phyloP scores from a whole-genome alignment of 257 asterid species.

The Orobanche coerulescens region DNA sequence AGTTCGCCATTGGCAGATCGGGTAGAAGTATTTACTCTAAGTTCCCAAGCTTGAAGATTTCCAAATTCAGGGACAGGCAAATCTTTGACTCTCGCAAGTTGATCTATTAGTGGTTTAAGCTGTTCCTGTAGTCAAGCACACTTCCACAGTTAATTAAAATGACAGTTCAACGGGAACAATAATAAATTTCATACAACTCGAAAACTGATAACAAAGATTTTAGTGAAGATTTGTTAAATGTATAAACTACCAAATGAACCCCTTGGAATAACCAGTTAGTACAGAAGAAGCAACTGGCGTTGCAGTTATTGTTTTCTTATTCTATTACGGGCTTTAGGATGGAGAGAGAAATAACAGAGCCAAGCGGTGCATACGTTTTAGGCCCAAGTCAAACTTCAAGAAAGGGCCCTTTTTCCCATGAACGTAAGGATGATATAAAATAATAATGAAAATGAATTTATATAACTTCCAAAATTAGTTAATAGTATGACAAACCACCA shows the following conservation, averaged over 20 bases:
- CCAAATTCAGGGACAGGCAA: constrained; percentile 84
- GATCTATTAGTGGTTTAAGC: constrained; percentile 79
- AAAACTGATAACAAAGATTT: not conserved
- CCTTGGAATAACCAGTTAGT: constrained; percentile 15
- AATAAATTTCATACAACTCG: constrained; percentile 10
- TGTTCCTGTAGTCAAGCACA: constrained; percentile 50
- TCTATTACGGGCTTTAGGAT: not conserved
- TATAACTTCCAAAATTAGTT: no score
- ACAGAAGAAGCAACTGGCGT: not conserved
- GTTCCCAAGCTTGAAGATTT: constrained; percentile 93
- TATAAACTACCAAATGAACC: constrained; percentile 24
- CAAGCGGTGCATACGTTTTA: no score
- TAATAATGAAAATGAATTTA: no score
- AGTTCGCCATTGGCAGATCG: constrained; percentile 63
- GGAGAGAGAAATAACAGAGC: not conserved
- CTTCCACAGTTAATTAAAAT: constrained; percentile 19
- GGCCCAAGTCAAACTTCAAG: no score
- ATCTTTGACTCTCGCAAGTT: constrained; percentile 79
- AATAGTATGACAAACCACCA: no score
- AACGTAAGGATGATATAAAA: no score
- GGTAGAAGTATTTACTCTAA: constrained; percentile 62
- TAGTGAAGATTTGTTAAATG: constrained; percentile 1
- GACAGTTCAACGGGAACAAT: constrained; percentile 4
- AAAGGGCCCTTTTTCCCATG: no score
- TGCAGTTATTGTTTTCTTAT: not conserved